Base-by-base conservation (phyloP, 2,329 filamentous ascomycete genomes). In the Colletotrichum sublineola region DNA sequence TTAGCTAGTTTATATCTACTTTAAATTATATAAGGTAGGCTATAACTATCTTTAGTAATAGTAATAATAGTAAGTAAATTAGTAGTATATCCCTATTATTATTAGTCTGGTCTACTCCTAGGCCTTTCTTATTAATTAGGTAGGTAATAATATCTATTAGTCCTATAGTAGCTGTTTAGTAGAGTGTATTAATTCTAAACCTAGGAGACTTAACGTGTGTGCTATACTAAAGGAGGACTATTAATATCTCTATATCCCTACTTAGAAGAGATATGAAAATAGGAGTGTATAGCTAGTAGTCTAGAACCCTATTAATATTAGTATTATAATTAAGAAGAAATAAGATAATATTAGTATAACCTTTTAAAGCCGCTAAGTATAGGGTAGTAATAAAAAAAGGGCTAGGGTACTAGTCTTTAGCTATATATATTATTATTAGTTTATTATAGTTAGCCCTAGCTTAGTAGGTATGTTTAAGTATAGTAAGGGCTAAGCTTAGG, bases 371-470 rank as follows among this genome's bases (percentile, higher is more conserved):
- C 3, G 5, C 38, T 14, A 40, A 14, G 12, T 40, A 40, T 40
- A 40, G 12, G 11, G 38, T 5, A 1, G 2, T 40, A 14, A 40
- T 40, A 2, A 40, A 40, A 14, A 40, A 40, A n/a, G n/a, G 12
- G 11, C 38, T 40, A 14, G 15, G 12, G 2, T 40, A 15, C 5
- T 40, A 40, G 38, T 40, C 11, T 14, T 15, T 15, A 15, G 40
- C 53, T n/a, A n/a, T n/a, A n/a, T n/a, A n/a, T n/a, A n/a, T n/a
- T n/a, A n/a, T n/a, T n/a, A n/a, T n/a, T n/a, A n/a, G n/a, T n/a
- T 48, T 68, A 3, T 63, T 68, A 6, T 68, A 63, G 31, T 68
- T 5, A 68, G 58, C 2, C 1, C 57, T 20, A 4, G 42, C 48
- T 63, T 1, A 9, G 31, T 1, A 2, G 31, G n/a, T n/a, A n/a